These are phyloP conservation scores for Trichoderma reesei DNA, from an alignment of 495 filamentous ascomycete genomes.

Conservation along the genomic window DNA sequence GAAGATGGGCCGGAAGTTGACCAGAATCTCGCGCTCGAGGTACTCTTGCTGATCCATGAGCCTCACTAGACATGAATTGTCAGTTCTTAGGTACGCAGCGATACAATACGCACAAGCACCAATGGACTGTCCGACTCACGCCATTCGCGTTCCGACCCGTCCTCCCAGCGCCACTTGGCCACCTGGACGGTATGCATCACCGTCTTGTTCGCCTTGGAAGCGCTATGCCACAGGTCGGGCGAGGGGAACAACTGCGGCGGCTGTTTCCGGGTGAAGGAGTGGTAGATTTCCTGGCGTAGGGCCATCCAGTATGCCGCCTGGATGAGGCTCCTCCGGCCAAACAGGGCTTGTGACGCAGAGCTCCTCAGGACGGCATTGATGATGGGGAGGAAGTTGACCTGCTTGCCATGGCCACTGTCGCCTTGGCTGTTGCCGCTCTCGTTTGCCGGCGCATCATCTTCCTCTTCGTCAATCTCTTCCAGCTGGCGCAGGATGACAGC, in stretches of 20 bases:
- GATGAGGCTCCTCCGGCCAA: constrained; percentile 1
- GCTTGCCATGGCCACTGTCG: neutral
- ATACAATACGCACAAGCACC: neutral
- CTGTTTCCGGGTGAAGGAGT: constrained; percentile 5
- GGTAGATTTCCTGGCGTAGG: constrained; percentile 1
- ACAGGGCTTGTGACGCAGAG: neutral
- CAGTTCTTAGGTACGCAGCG: neutral
- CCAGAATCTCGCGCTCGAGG: constrained; percentile 1
- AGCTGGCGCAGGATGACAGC: constrained; percentile 8
- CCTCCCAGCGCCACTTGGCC: constrained; percentile 9
- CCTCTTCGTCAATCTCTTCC: constrained; percentile 7
- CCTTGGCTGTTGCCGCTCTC: neutral
- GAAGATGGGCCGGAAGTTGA: constrained; percentile 7
- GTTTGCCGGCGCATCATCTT: neutral
- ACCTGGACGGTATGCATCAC: constrained; percentile 3
- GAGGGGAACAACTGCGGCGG: constrained; percentile 1
- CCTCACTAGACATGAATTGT: neutral
- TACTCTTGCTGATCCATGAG: constrained; percentile 3
- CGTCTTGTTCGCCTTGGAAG: constrained; percentile 2
- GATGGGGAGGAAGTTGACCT: constrained; percentile 9
- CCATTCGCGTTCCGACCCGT: constrained; percentile 7
- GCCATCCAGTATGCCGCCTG: constrained; percentile 5
- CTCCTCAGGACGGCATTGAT: constrained; percentile 5
- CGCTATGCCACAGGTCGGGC: neutral
- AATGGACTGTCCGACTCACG: neutral